A percentile compares a stretch with the other conserved stretches of the same genome.
phyloP scores from a whole-genome alignment of 2,329 filamentous ascomycete genomes.

The Atkinsonella texensis region DNA sequence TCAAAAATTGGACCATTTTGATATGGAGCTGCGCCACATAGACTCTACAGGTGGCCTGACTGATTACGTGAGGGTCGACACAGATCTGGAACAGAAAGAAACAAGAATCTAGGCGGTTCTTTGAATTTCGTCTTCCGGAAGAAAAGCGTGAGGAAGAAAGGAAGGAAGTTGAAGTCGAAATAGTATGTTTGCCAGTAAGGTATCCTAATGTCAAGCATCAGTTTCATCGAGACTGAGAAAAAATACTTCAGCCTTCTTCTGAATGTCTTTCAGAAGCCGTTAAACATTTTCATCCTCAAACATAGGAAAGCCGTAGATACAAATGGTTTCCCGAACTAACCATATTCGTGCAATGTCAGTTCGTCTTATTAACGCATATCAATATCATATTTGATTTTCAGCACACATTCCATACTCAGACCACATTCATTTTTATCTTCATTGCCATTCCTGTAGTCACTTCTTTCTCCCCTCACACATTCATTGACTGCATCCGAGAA shows the following conservation, averaged over 20 bases:
- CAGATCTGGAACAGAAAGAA: slow-evolving; percentile 19
- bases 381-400: not conserved
- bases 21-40: slow-evolving; percentile 21
- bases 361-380: not conserved
- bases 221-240: too few relatives aligned
- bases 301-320: not conserved
- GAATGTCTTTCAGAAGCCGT: not conserved
- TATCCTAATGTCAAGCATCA: not conserved
- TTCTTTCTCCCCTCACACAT: not conserved
- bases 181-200: not conserved
- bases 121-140: slow-evolving; percentile 1
- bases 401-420: not conserved
- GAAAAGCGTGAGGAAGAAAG: not conserved
- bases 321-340: not conserved
- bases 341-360: not conserved
- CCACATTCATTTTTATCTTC: not conserved
- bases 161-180: not conserved
- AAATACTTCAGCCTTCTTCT: too few relatives aligned
- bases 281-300: not conserved
- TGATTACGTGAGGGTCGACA: slow-evolving; percentile 10
- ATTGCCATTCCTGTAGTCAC: not conserved
- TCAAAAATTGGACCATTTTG: slow-evolving; percentile 13
- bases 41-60: slow-evolving; percentile 11
- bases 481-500: not conserved
- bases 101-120: slow-evolving; percentile 17